Evolutionary conservation across 2,329 filamentous ascomycete species (phyloP).

Genomic region (Arthroderma sp.): DNA sequence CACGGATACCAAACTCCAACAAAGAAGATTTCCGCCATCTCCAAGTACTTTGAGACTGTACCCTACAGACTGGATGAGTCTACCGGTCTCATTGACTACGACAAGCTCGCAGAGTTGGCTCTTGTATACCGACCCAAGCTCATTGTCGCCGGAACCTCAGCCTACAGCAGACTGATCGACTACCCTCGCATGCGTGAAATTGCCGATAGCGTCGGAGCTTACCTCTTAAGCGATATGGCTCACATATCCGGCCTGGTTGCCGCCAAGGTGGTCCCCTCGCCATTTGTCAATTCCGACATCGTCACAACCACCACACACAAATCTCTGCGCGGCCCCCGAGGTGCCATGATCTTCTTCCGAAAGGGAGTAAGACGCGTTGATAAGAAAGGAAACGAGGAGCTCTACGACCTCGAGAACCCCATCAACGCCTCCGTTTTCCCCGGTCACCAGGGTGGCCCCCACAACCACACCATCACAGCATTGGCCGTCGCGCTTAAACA

Average conservation of each 20-base stretch:
- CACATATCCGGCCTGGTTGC: conserved; percentile 96
- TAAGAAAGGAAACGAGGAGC: conserved; percentile 77
- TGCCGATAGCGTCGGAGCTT: conserved; percentile 82
- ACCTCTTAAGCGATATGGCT: conserved; percentile 94
- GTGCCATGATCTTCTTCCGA: conserved; percentile 99
- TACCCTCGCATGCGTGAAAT: conserved; percentile 94
- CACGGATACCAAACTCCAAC: conserved; percentile 96
- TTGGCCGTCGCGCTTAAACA: conserved; percentile 91
- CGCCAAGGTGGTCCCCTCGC: conserved; percentile 81
- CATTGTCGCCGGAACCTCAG: conserved; percentile 89
- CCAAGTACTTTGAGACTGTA: conserved; percentile 98
- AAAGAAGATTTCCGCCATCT: conserved; percentile 94
- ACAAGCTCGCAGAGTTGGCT: conserved; percentile 78
- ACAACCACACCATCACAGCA: conserved; percentile 99
- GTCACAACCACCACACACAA: conserved; percentile 99
- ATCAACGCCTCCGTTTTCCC: conserved; percentile 99
- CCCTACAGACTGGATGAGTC: conserved; percentile 67
- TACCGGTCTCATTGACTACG: conserved; percentile 96
- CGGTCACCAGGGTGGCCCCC: conserved; percentile 92
- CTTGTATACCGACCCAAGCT: conserved; percentile 90
- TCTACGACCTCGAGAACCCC: conserved; percentile 86
- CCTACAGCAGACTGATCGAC: conserved; percentile 96
- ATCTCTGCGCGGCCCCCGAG: conserved; percentile 90
- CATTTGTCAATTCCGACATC: conserved; percentile 84
- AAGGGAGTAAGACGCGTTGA: conserved; percentile 87